Conservation (phyloP, 768 basidiomycete genomes). For the Lactarius sp. region DNA sequence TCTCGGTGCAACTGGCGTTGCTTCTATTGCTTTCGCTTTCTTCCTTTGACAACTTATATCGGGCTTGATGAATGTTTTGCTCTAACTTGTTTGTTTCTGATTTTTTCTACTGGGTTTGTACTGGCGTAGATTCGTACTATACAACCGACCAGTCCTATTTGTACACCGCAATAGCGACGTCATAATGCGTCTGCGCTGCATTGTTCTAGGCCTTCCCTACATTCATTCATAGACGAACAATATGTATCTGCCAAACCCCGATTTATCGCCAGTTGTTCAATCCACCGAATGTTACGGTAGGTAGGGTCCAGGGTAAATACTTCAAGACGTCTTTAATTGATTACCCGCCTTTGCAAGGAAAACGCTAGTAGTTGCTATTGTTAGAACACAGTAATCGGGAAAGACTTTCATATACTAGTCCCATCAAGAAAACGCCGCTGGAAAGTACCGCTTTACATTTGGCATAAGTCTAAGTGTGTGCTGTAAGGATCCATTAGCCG, state of each 20-base stretch:
- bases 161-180: neutral
- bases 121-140: conserved; percentile 7
- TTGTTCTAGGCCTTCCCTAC: neutral
- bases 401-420: too few species aligned
- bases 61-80: neutral
- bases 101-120: neutral
- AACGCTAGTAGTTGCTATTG: neutral
- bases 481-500: too few species aligned
- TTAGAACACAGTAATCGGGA: too few species aligned
- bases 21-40: conserved; percentile 20
- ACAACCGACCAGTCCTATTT: conserved; percentile 5
- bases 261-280: neutral
- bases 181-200: neutral
- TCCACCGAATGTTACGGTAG: too few species aligned
- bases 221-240: neutral
- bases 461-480: too few species aligned
- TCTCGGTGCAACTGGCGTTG: conserved; percentile 25
- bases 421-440: too few species aligned
- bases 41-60: conserved; percentile 12
- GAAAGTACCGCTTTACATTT: too few species aligned
- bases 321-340: too few species aligned
- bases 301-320: too few species aligned
- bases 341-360: neutral
- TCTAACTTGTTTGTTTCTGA: conserved; percentile 1
- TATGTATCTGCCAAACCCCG: neutral